phyloP scores from a whole-genome alignment of 2,329 filamentous ascomycete species.

The Sordariomycetes sp. region DNA sequence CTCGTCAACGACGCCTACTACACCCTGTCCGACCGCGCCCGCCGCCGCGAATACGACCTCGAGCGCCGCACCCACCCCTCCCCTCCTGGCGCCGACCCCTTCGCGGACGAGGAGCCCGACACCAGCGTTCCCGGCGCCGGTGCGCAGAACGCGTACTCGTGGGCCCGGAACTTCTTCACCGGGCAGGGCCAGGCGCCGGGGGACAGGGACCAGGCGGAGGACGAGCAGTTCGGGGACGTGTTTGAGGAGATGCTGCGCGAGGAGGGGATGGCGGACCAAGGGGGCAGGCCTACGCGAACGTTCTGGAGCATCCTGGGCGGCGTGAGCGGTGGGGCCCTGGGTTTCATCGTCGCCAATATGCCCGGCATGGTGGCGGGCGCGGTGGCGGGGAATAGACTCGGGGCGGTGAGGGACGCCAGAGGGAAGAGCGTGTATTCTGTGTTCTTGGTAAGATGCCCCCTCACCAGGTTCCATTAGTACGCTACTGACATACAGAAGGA shows the following conservation, averaged over 20 bases:
- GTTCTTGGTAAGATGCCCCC: conserved; percentile 46
- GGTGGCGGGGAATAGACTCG: conserved; percentile 86
- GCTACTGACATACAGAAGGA: conserved; percentile 30
- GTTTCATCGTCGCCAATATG: conserved; percentile 91
- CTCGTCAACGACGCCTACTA: conserved; percentile 90
- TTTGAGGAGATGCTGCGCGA: conserved; percentile 88
- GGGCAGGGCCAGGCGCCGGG: conserved; percentile 24
- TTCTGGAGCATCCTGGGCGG: conserved; percentile 87
- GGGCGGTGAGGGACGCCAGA: conserved; percentile 76
- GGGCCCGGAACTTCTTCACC: conserved; percentile 60
- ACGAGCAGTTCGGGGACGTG: conserved; percentile 77
- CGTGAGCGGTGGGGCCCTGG: conserved; percentile 76
- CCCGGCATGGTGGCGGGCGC: conserved; percentile 82
- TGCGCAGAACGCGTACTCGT: conserved; percentile 52
- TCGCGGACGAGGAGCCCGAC: conserved; percentile 29
- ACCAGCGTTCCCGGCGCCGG: conserved; percentile 11
- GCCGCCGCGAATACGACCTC: conserved; percentile 76
- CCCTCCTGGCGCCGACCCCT: conserved; percentile 25
- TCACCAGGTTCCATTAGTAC: background rate
- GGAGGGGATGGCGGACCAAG: conserved; percentile 69
- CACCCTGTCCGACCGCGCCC: conserved; percentile 68
- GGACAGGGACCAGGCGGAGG: conserved; percentile 44
- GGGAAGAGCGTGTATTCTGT: conserved; percentile 94
- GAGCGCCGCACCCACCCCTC: conserved; percentile 30
- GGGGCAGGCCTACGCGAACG: conserved; percentile 40